Evolutionary conservation across 768 basidiomycete genomes (phyloP).

Genomic region (Suillus alpinus): DNA sequence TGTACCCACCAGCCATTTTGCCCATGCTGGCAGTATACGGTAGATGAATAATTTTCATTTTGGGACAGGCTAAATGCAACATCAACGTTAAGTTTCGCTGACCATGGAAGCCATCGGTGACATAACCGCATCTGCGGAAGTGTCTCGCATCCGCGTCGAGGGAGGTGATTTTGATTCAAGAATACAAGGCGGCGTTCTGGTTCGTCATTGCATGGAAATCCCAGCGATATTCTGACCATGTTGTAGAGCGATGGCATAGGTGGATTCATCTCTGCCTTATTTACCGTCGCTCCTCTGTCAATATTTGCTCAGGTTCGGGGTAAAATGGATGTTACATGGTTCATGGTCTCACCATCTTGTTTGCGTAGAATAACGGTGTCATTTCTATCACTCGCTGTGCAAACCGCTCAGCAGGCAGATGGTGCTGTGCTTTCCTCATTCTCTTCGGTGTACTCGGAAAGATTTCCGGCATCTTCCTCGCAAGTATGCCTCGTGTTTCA

Average conservation of each 20-base stretch:
- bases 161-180: conserved; percentile 77
- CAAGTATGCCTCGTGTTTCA: conserved; percentile 41
- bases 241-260: conserved; percentile 69
- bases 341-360: neutral
- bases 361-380: conserved; percentile 68
- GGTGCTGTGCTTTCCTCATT: conserved; percentile 79
- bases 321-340: neutral
- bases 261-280: conserved; percentile 74
- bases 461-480: conserved; percentile 78
- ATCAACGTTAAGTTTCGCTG: conserved; percentile 49
- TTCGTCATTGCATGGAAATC: conserved; percentile 22
- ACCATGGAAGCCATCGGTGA: conserved; percentile 88
- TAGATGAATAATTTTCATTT: conserved; percentile 36
- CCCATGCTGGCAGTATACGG: conserved; percentile 64
- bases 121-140: conserved; percentile 79
- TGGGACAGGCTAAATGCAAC: conserved; percentile 13
- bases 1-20: conserved; percentile 69
- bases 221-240: neutral
- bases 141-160: conserved; percentile 66
- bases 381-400: conserved; percentile 85
- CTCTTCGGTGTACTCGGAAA: conserved; percentile 80
- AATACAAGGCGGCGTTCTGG: conserved; percentile 80
- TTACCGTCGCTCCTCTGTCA: conserved; percentile 79
- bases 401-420: conserved; percentile 72
- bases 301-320: conserved; percentile 61